Evolutionary conservation across 495 filamentous ascomycete genomes (phyloP).

Genomic region (Penicillium arizonense): DNA sequence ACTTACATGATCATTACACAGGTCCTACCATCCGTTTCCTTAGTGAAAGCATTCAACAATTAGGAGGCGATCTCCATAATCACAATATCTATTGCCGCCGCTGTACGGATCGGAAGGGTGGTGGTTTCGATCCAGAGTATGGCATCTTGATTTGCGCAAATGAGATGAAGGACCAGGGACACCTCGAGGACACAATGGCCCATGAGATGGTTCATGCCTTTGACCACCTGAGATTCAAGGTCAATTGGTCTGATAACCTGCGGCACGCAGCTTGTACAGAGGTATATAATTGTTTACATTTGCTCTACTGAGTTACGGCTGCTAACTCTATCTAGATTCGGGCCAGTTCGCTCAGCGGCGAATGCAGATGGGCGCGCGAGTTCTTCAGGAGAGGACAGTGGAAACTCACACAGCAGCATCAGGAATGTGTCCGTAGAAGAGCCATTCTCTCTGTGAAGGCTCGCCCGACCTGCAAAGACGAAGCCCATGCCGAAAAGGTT

Average conservation of each 20-base stretch:
- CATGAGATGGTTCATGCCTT: slow-evolving; percentile 99
- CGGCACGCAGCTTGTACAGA: slow-evolving; percentile 94
- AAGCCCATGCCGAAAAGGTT: slow-evolving; percentile 79
- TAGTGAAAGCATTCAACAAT: slow-evolving; percentile 67
- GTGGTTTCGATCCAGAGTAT: slow-evolving; percentile 79
- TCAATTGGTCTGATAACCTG: slow-evolving; percentile 74
- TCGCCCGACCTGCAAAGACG: slow-evolving; percentile 78
- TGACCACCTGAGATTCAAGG: slow-evolving; percentile 87
- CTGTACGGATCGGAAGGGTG: slow-evolving; percentile 65
- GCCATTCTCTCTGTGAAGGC: slow-evolving; percentile 73
- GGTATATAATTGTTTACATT: slow-evolving; percentile 44
- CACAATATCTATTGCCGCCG: slow-evolving; percentile 78
- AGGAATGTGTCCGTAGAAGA: slow-evolving; percentile 82
- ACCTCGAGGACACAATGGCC: slow-evolving; percentile 89
- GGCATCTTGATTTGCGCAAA: slow-evolving; percentile 93
- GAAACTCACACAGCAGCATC: slow-evolving; percentile 87
- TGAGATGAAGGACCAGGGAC: slow-evolving; percentile 66
- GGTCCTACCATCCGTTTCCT: slow-evolving; percentile 85
- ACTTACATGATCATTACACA: slow-evolving; percentile 15
- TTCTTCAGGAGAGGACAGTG: slow-evolving; percentile 79
- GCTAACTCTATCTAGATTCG: slow-evolving; percentile 61
- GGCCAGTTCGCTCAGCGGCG: slow-evolving; percentile 85
- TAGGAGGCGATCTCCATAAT: slow-evolving; percentile 70
- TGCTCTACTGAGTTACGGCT: not conserved
- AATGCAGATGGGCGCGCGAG: slow-evolving; percentile 89